phyloP scores from a whole-genome alignment of 2,329 filamentous ascomycete genomes.

The Clarireedia homoeocarpa region DNA sequence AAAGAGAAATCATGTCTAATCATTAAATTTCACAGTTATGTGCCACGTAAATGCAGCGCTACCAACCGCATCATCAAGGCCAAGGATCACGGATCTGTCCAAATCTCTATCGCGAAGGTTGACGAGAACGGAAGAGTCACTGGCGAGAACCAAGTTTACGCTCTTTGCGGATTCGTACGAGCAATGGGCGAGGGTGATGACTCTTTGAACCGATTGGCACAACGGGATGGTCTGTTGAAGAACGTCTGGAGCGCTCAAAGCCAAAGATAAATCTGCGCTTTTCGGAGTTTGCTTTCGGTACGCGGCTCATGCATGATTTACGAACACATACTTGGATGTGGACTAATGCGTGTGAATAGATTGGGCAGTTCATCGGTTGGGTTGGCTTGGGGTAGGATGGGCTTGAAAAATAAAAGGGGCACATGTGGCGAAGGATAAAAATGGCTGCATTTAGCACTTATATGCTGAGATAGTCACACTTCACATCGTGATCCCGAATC shows the following conservation, averaged over 20 bases:
- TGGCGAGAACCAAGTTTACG: conserved; percentile 96
- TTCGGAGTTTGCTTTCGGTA: conserved; percentile 26
- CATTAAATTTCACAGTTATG: conserved; percentile 56
- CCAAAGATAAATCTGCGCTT: conserved; percentile 29
- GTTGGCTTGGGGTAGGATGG: conserved; percentile 4
- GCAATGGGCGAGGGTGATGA: conserved; percentile 98
- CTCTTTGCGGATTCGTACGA: conserved; percentile 94
- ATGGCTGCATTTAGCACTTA: conserved; percentile 21
- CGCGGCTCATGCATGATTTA: conserved; percentile 1
- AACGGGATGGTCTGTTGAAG: conserved; percentile 96
- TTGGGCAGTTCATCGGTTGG: conserved; percentile 7
- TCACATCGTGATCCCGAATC: conserved; percentile 25
- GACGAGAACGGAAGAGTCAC: conserved; percentile 94
- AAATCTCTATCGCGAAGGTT: conserved; percentile 95
- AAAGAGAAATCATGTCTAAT: conserved; percentile 9
- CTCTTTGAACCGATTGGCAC: conserved; percentile 87
- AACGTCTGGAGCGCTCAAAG: conserved; percentile 72
- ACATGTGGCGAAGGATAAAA: conserved; percentile 19
- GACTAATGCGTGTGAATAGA: conserved; percentile 6
- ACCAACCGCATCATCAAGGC: conserved; percentile 99
- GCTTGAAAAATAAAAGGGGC: not conserved
- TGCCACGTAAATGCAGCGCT: conserved; percentile 97
- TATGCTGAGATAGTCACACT: conserved; percentile 27
- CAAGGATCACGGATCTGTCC: conserved; percentile 98
- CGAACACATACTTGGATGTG: not conserved